phyloP scores from a whole-genome alignment of 2,329 filamentous ascomycete genomes.

The Lachnellula subtilissima region DNA sequence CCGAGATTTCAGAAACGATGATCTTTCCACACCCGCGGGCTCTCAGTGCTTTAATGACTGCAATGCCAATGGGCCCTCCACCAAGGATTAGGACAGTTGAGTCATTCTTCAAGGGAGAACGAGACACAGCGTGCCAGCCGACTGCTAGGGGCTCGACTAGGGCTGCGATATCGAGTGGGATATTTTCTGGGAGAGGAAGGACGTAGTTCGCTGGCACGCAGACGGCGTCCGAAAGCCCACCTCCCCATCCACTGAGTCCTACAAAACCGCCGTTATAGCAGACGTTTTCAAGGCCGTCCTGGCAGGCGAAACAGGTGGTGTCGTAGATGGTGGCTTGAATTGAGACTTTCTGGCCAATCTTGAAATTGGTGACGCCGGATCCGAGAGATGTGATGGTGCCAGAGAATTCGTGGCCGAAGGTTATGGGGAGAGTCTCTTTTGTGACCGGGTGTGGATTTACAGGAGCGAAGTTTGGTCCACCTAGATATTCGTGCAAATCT shows the following conservation, averaged over 20 bases:
- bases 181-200: conserved; percentile 46
- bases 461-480: conserved; percentile 45
- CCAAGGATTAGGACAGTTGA: conserved; percentile 52
- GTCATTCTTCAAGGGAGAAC: conserved; percentile 41
- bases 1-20: conserved; percentile 53
- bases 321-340: conserved; percentile 58
- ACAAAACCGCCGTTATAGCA: conserved; percentile 53
- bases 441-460: conserved; percentile 52
- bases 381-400: conserved; percentile 58
- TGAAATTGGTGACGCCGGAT: conserved; percentile 40
- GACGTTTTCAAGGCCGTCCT: conserved; percentile 48
- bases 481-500: conserved; percentile 50
- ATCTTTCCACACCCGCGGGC: conserved; percentile 49
- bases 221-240: conserved; percentile 51
- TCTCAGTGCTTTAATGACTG: conserved; percentile 53
- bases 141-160: conserved; percentile 60
- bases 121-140: conserved; percentile 57
- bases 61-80: conserved; percentile 58
- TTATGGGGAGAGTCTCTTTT: conserved; percentile 51
- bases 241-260: conserved; percentile 41
- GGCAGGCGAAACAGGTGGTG: conserved; percentile 50
- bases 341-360: conserved; percentile 52
- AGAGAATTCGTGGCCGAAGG: conserved; percentile 61
- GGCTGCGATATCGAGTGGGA: conserved; percentile 50
- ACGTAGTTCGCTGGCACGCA: conserved; percentile 46